phyloP scores from a whole-genome alignment of 257 asterid species.

The Solanum bukasovii region DNA sequence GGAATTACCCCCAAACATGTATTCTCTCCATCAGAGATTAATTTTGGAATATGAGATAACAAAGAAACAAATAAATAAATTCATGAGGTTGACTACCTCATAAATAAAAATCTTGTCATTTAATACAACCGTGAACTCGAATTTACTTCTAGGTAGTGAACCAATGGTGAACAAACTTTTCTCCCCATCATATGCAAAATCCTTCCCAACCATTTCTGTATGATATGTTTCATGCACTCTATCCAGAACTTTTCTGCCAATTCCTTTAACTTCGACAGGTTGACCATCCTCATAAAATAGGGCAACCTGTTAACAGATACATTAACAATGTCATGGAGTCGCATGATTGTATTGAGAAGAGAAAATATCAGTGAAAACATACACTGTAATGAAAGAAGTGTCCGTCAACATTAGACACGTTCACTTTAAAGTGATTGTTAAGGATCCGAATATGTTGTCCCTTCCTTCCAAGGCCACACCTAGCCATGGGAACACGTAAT shows the following conservation, averaged over 20 bases:
- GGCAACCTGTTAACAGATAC: slow-evolving; percentile 49
- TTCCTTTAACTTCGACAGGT: slow-evolving; percentile 85
- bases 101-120: no score
- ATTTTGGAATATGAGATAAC: no score
- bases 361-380: slow-evolving; percentile 11
- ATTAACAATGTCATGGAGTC: neutral
- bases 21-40: no score
- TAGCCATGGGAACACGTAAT: slow-evolving; percentile 61
- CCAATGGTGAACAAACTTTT: no score
- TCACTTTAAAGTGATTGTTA: slow-evolving; percentile 80
- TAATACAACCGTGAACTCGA: no score
- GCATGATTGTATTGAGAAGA: neutral
- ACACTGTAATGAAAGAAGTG: slow-evolving; percentile 86
- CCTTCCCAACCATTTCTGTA: slow-evolving; percentile 48
- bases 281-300: slow-evolving; percentile 83
- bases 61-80: no score
- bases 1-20: no score
- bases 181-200: slow-evolving; percentile 36
- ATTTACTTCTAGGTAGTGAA: no score
- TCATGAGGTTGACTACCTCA: no score
- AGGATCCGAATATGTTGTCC: slow-evolving; percentile 63
- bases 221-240: no score
- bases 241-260: no score
- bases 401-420: slow-evolving; percentile 51
- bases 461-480: slow-evolving; percentile 69